phyloP scores from a whole-genome alignment of 108 stramenopile species.

The Discostella pseudostelligera region DNA sequence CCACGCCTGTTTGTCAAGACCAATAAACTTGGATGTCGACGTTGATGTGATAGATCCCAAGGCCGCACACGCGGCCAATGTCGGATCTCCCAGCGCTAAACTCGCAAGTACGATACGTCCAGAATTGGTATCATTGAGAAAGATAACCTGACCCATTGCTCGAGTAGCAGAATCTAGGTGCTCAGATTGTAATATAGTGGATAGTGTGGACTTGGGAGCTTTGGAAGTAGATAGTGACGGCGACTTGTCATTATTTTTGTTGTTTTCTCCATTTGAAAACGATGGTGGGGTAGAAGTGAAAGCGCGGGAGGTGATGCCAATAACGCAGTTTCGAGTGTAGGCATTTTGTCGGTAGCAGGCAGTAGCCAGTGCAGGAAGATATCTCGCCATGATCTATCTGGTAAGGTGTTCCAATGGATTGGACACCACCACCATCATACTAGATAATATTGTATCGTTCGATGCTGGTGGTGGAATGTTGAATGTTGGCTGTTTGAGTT shows the following conservation, averaged over 20 bases:
- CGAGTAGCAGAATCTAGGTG: constrained; percentile 39
- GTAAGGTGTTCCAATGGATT: neutral
- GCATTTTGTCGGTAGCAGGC: constrained; percentile 4
- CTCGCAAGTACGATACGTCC: constrained; percentile 56
- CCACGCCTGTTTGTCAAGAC: constrained; percentile 43
- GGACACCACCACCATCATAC: neutral
- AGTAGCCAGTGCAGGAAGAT: neutral
- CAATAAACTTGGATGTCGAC: constrained; percentile 37
- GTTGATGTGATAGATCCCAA: constrained; percentile 61
- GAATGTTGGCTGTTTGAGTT: no score
- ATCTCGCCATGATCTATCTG: neutral
- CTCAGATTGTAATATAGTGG: constrained; percentile 3
- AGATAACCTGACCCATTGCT: constrained; percentile 79
- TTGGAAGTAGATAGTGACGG: neutral
- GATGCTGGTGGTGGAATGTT: no score
- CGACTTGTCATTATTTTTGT: neutral
- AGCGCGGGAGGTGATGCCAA: neutral
- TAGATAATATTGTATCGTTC: no score
- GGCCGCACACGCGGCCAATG: constrained; percentile 53
- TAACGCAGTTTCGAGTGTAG: neutral
- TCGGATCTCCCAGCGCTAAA: constrained; percentile 70
- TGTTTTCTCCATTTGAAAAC: neutral
- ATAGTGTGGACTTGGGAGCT: neutral
- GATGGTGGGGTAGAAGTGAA: neutral
- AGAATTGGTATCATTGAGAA: constrained; percentile 58